Percentiles rank a stretch among this genome's conserved stretches.
These are phyloP conservation scores for Microdochium paspali DNA, from an alignment of 2,329 filamentous ascomycete species.

Conservation along the genomic window DNA sequence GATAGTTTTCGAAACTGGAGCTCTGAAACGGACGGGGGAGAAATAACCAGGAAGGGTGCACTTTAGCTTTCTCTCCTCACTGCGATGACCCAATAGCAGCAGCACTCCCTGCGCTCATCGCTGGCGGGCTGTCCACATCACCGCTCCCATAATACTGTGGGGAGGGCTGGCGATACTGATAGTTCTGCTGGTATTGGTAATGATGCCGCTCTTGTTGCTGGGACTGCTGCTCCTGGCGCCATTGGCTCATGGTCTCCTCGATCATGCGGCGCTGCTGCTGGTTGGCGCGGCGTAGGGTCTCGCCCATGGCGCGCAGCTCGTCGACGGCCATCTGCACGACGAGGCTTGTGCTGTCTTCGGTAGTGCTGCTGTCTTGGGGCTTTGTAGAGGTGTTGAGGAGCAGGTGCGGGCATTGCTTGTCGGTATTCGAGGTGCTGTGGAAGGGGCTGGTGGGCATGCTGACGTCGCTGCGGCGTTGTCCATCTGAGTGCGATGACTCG, in stretches of 20 bases:
- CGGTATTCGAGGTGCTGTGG: not conserved
- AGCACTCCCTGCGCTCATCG: too few species aligned
- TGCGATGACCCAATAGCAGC: too few species aligned
- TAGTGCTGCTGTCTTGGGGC: not conserved
- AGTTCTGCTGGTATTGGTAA: not conserved
- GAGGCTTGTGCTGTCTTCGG: not conserved
- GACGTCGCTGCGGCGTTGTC: not conserved
- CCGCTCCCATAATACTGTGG: too few species aligned
- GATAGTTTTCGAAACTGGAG: too few species aligned
- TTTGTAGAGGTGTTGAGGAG: not conserved
- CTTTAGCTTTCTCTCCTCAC: too few species aligned
- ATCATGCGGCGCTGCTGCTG: slow-evolving; percentile 1
- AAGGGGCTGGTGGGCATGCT: not conserved
- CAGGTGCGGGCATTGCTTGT: not conserved
- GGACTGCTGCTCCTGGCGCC: not conserved
- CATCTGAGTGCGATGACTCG: not conserved
- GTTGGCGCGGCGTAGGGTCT: not conserved
- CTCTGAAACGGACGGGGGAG: too few species aligned
- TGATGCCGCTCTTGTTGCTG: not conserved
- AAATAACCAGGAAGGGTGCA: too few species aligned
- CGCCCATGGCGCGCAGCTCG: slow-evolving; percentile 1
- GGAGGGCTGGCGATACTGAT: too few species aligned
- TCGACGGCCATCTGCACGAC: not conserved
- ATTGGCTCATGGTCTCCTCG: not conserved
- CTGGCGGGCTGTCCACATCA: too few species aligned